Evolutionary conservation across 768 basidiomycete species (phyloP).

Genomic region (Amanita pseudoporphyria): DNA sequence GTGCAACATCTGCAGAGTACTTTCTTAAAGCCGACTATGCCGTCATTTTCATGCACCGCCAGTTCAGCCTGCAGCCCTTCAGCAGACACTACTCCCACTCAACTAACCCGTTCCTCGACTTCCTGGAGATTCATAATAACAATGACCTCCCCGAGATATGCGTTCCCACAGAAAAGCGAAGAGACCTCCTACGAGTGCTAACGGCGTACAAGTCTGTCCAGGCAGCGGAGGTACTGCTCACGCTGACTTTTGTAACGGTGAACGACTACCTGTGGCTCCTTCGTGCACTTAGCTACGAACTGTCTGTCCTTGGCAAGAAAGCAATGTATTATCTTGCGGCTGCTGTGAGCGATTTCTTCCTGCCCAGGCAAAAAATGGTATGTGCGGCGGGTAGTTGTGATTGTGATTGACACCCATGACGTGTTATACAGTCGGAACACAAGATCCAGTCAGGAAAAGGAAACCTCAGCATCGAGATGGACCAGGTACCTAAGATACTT

Average conservation of each 20-base stretch:
- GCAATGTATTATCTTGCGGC: conserved; percentile 97
- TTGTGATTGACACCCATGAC: no score
- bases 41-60: conserved; percentile 97
- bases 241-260: conserved; percentile 86
- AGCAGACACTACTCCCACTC: conserved; percentile 97
- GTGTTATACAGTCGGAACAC: conserved; percentile 68
- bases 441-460: conserved; percentile 98
- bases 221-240: conserved; percentile 62
- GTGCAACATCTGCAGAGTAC: conserved; percentile 97
- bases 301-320: conserved; percentile 55
- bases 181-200: conserved; percentile 63
- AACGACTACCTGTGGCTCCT: conserved; percentile 95
- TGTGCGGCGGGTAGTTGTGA: not conserved
- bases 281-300: conserved; percentile 70
- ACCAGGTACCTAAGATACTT: conserved; percentile 95
- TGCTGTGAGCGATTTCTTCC: conserved; percentile 96
- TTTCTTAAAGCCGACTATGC: conserved; percentile 92
- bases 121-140: conserved; percentile 55
- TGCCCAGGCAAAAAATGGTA: conserved; percentile 89
- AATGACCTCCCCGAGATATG: conserved; percentile 39
- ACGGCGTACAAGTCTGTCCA: conserved; percentile 77
- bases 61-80: conserved; percentile 97
- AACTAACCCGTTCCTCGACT: conserved; percentile 95
- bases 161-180: conserved; percentile 57
- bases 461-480: conserved; percentile 92